These are phyloP conservation scores for Tetrahymena borealis DNA, from an alignment of 73 alveolate genomes.

Conservation along the genomic window DNA sequence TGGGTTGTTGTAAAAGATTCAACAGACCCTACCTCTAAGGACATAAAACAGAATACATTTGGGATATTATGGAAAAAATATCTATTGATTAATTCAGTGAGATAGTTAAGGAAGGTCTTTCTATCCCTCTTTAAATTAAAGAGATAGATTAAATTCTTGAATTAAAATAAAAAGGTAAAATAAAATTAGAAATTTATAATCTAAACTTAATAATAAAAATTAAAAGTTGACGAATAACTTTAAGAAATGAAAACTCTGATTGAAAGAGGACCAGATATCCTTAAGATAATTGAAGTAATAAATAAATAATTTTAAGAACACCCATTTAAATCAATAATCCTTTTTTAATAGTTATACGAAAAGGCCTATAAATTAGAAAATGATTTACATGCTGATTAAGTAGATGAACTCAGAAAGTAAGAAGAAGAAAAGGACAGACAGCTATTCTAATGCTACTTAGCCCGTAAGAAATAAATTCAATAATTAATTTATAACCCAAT, in stretches of 20 bases:
- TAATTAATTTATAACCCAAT: background rate
- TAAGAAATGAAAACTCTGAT: background rate
- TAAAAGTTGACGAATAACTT: background rate
- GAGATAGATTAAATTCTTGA: background rate
- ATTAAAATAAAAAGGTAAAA: background rate
- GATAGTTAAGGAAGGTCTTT: background rate
- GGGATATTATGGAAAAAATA: background rate
- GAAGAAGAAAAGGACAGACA: background rate
- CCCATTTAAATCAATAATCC: too few relatives aligned
- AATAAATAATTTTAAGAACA: background rate
- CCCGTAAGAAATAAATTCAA: background rate
- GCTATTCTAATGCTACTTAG: background rate
- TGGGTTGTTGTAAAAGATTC: background rate
- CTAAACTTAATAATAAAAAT: background rate
- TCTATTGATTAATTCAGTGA: background rate
- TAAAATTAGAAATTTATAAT: background rate
- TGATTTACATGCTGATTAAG: background rate
- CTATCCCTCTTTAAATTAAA: background rate
- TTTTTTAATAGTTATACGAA: background rate
- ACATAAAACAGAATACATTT: background rate
- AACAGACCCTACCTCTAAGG: background rate
- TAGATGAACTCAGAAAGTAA: background rate
- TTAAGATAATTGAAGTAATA: background rate
- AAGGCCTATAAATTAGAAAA: background rate
- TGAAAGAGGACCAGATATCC: background rate